phyloP scores from a whole-genome alignment of 202 grass and related monocot genomes.

The Musa balbisiana region DNA sequence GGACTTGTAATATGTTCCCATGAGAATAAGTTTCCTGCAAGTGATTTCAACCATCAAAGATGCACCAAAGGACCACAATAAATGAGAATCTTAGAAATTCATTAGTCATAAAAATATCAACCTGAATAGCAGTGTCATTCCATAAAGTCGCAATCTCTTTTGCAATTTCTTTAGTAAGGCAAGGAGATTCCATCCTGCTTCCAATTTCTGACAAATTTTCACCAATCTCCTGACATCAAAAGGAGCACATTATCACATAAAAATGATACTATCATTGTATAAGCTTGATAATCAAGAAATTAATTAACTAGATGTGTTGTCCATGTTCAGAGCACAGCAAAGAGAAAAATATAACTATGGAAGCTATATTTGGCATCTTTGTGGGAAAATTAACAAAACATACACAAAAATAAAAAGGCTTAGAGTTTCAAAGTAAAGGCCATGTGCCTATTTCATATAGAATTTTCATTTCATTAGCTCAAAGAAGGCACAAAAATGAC shows the following conservation, averaged over 20 bases:
- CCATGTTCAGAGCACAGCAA: no score
- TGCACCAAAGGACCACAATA: neutral
- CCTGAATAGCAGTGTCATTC: slow-evolving; percentile 93
- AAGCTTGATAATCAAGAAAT: no score
- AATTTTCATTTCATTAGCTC: no score
- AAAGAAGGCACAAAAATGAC: neutral
- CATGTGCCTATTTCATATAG: no score
- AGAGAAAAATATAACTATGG: no score
- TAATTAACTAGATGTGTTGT: no score
- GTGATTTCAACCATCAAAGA: slow-evolving; percentile 5
- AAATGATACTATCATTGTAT: no score
- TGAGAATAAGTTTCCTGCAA: slow-evolving; percentile 72
- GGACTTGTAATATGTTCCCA: slow-evolving; percentile 83
- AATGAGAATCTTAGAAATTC: neutral
- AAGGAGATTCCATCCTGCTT: slow-evolving; percentile 58
- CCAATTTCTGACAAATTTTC: slow-evolving; percentile 77
- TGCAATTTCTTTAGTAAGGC: slow-evolving; percentile 61
- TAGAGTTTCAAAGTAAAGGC: no score
- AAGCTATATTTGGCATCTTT: no score
- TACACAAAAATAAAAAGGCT: no score
- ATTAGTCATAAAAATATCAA: slow-evolving; percentile 15
- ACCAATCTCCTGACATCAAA: slow-evolving; percentile 55
- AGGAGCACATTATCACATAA: neutral
- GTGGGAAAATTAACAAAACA: no score
- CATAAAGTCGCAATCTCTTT: slow-evolving; percentile 56